Evolutionary conservation across 2,329 filamentous ascomycete species (phyloP).

Genomic region (Colletotrichum limetticola): DNA sequence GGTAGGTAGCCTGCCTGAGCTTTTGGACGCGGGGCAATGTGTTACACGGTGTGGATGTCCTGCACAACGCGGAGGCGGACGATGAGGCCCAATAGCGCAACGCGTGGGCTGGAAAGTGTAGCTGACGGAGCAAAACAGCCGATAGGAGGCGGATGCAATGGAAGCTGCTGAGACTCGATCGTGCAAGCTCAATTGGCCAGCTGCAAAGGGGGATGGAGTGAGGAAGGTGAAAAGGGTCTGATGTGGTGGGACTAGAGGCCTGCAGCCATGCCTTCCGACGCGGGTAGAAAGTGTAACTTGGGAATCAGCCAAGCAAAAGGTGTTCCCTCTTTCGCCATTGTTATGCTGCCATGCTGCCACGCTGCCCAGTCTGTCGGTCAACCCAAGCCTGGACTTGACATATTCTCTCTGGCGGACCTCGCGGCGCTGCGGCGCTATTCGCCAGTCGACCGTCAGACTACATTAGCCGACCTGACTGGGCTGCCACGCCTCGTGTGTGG

Average conservation of each 20-base stretch:
- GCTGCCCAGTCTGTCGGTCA: background rate
- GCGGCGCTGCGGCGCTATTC: background rate
- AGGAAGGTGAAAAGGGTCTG: conserved; percentile 9
- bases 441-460: conserved; percentile 1
- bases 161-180: conserved; percentile 15
- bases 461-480: background rate
- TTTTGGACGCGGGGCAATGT: background rate
- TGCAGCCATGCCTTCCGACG: conserved; percentile 26
- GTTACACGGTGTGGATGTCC: background rate
- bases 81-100: conserved; percentile 2
- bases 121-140: background rate
- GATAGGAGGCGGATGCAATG: conserved; percentile 20
- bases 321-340: conserved; percentile 5
- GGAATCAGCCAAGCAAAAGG: conserved; percentile 12
- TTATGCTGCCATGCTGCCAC: background rate
- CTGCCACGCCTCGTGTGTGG: background rate
- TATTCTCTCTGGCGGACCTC: conserved; percentile 1
- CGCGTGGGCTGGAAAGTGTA: conserved; percentile 13
- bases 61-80: background rate
- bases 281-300: conserved; percentile 21
- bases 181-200: conserved; percentile 15
- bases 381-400: background rate
- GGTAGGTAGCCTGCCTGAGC: background rate
- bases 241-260: conserved; percentile 6
- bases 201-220: background rate